Percentiles rank a stretch among this genome's conserved stretches.
These are phyloP conservation scores for Kwoniella europaea DNA, from an alignment of 768 basidiomycete genomes.

Conservation along the genomic window DNA sequence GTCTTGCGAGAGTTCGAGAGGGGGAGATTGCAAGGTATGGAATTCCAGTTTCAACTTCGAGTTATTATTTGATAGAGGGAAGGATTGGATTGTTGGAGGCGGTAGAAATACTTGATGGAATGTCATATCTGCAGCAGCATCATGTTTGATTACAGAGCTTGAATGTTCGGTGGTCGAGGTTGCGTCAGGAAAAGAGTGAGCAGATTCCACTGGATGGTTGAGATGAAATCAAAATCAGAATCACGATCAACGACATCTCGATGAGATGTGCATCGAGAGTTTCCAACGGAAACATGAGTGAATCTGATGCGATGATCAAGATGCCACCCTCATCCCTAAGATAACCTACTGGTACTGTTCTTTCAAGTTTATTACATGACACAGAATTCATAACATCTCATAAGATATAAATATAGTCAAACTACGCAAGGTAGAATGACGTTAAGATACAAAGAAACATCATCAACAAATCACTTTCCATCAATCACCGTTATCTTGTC, in stretches of 20 bases:
- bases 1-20: background rate
- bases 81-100: slow-evolving; percentile 1
- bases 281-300: too few species aligned
- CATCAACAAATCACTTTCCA: background rate
- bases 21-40: background rate
- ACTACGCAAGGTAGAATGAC: background rate
- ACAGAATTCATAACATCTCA: background rate
- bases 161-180: background rate
- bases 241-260: too few species aligned
- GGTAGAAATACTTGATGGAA: slow-evolving; percentile 21
- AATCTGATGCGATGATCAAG: too few species aligned
- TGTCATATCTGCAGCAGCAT: slow-evolving; percentile 7
- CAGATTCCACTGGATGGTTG: too few species aligned
- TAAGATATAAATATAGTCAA: background rate
- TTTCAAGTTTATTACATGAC: background rate
- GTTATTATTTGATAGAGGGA: background rate
- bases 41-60: background rate
- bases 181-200: too few species aligned
- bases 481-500: background rate
- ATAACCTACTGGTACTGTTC: too few species aligned
- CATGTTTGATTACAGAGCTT: background rate
- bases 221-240: too few species aligned
- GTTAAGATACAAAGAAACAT: background rate
- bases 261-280: too few species aligned
- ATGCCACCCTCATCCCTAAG: too few species aligned